These are phyloP conservation scores for Colletotrichum euphorbiae DNA, from an alignment of 2,329 filamentous ascomycete genomes.

Conservation along the genomic window DNA sequence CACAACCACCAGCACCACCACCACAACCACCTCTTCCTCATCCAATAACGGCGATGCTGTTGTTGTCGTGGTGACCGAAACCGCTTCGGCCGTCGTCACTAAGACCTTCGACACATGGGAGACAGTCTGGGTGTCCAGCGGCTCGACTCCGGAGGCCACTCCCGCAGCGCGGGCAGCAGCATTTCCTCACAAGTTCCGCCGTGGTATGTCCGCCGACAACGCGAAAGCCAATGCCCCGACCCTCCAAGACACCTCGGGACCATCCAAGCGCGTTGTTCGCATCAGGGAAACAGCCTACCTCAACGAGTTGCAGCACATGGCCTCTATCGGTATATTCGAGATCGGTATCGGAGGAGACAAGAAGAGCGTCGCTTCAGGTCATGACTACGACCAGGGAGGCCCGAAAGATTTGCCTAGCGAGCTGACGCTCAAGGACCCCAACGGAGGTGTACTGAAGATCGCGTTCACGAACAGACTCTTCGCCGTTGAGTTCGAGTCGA, in stretches of 20 bases:
- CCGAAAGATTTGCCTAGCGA: slow-evolving; percentile 17
- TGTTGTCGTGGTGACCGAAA: not conserved
- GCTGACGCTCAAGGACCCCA: not conserved
- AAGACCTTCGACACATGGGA: not conserved
- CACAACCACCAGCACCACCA: too few species aligned
- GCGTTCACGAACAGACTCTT: not conserved
- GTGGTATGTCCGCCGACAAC: too few species aligned
- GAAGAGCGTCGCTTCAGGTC: slow-evolving; percentile 40
- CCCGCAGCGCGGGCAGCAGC: too few species aligned
- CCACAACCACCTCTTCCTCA: not conserved
- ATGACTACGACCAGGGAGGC: slow-evolving; percentile 45
- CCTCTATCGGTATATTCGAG: slow-evolving; percentile 7
- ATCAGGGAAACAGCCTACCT: not conserved
- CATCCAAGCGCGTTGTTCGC: not conserved
- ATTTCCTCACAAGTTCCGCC: too few species aligned
- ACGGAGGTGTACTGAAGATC: not conserved
- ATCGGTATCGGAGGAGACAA: not conserved
- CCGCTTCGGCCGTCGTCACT: not conserved
- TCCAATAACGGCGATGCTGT: not conserved
- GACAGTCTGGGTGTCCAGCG: not conserved
- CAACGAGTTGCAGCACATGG: not conserved
- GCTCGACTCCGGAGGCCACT: not conserved
- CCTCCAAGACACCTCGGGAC: not conserved
- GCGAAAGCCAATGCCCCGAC: not conserved
- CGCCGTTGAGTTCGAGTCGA: not conserved